Percentiles rank a stretch among this genome's conserved stretches.
Evolutionary conservation across 371 early-diverging fungal species (phyloP).

Genomic region (Mortierella sp.): DNA sequence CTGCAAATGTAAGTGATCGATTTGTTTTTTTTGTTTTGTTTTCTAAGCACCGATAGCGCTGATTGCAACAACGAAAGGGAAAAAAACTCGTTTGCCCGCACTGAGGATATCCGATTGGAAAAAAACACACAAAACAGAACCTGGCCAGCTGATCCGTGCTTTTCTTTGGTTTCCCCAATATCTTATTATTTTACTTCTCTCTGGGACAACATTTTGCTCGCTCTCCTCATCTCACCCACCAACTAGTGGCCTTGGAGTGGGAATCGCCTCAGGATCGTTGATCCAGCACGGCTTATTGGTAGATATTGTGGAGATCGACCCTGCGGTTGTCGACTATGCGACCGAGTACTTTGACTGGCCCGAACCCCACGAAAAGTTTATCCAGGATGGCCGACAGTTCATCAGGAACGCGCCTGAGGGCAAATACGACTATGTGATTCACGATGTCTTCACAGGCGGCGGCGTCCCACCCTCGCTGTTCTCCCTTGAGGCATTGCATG

Average conservation of each 20-base stretch:
- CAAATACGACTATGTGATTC: conserved; percentile 85
- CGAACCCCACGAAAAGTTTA: conserved; percentile 61
- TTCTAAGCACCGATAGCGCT: background rate
- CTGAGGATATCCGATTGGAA: background rate
- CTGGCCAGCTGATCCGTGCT: conserved; percentile 1
- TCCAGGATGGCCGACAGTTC: conserved; percentile 81
- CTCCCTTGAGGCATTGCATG: conserved; percentile 72
- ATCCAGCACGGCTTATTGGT: conserved; percentile 66
- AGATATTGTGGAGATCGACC: conserved; percentile 87
- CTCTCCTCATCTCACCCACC: background rate
- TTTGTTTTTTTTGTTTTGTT: background rate
- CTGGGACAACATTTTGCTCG: background rate
- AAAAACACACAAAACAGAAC: background rate
- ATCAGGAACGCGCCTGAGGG: conserved; percentile 61
- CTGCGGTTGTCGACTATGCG: conserved; percentile 75
- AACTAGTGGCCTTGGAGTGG: conserved; percentile 82
- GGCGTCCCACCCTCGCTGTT: conserved; percentile 77
- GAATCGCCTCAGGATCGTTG: conserved; percentile 79
- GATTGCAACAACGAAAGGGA: background rate
- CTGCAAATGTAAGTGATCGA: conserved; percentile 45
- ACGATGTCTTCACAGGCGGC: conserved; percentile 92
- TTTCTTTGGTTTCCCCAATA: background rate
- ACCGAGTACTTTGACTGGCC: conserved; percentile 75
- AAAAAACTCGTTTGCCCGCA: conserved; percentile 20
- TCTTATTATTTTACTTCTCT: background rate